Evolutionary conservation across 768 basidiomycete genomes (phyloP).

Genomic region (Lepiota brunneoincarnata): DNA sequence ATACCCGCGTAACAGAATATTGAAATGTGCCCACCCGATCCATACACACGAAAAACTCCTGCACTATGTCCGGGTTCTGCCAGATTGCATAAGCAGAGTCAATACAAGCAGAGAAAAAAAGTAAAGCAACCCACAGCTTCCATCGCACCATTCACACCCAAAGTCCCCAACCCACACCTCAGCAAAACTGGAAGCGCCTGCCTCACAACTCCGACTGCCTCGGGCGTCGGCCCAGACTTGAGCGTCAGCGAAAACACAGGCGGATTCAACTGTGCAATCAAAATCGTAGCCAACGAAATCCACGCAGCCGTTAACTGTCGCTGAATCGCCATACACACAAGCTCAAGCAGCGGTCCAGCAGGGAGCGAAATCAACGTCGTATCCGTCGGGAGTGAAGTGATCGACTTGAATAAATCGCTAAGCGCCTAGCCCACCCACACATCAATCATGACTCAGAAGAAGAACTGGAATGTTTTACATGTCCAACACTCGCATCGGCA

Average conservation of each 20-base stretch:
- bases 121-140: conserved; percentile 49
- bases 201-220: conserved; percentile 56
- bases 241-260: conserved; percentile 49
- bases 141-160: conserved; percentile 64
- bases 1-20: conserved; percentile 23
- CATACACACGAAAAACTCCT: conserved; percentile 83
- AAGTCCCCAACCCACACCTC: conserved; percentile 48
- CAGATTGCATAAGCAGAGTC: background rate
- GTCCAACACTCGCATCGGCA: conserved; percentile 70
- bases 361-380: conserved; percentile 78
- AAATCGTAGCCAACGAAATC: conserved; percentile 79
- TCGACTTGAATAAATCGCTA: conserved; percentile 82
- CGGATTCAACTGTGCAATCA: conserved; percentile 81
- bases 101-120: background rate
- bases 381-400: conserved; percentile 78
- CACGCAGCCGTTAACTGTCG: conserved; percentile 77
- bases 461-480: conserved; percentile 44
- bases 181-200: conserved; percentile 56
- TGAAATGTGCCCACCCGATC: conserved; percentile 61
- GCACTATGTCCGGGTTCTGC: conserved; percentile 90
- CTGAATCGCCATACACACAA: conserved; percentile 71
- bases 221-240: conserved; percentile 48
- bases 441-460: background rate
- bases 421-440: conserved; percentile 47
- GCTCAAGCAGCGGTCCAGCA: conserved; percentile 75